Base-by-base conservation (phyloP, 1,284 basidiomycete genomes). In the Cryptococcus sp. region DNA sequence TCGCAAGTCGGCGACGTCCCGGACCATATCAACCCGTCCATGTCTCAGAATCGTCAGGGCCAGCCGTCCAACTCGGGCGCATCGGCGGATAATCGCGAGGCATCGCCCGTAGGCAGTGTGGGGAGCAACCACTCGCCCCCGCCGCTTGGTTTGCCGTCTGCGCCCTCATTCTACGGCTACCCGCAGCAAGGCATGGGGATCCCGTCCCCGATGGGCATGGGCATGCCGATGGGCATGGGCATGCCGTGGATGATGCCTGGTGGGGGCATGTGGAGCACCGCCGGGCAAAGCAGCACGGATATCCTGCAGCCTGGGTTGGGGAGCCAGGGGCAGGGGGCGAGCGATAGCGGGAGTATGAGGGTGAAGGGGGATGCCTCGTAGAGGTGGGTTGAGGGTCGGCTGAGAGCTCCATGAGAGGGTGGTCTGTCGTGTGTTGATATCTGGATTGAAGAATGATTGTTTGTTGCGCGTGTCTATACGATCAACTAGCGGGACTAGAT, bases 1-100 rank as follows among this genome's bases (percentile, higher is more conserved):
- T 88, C 87, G 2, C 84, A 89, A 61, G 81, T 82, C 28, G 88
- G 85, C 15, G 86, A 69, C 44, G 53, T 50, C 24, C 63, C 58
- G 20, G 59, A 65, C 21, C 55, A 52, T 49, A 53, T 57, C n/a
- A 38, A 56, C 8, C 59, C 60, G 13, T 60, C 64, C 3, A 35
- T 55, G 2, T 43, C 53, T 7, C 40, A 37, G 24, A 15, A 28
- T 13, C 48, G 54, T 7, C 43, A 48, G 13, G 21, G 51, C 21
- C 52, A 36, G 23, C n/a, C 40, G 15, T 36, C 40, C n/a, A 28
- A 28, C 18, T 28, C 21, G n/a, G n/a, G 21, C n/a, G 55, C 43
- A 3, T 21, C 21, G 24, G 43, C 58, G 0, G 36, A 51, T 35
- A 54, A 59, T 35, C 61, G 61, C 36, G 51, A 59, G 23, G 44